Conservation (phyloP, 2,329 filamentous ascomycete genomes). For the Coccinonectria pachysandricola region DNA sequence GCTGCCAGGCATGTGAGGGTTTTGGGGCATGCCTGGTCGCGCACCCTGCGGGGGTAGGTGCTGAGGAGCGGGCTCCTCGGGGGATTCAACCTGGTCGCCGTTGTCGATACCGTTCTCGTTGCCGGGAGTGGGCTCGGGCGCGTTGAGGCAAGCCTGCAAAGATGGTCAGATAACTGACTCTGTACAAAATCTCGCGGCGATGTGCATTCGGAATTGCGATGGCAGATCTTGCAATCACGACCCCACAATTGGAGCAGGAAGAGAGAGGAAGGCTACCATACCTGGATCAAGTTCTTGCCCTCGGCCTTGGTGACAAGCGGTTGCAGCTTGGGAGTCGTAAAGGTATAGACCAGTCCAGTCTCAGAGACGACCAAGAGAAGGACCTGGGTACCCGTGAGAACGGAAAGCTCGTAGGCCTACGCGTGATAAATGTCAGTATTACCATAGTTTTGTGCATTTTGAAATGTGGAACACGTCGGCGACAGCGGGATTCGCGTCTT, state of each 20-base stretch:
- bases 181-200: background rate
- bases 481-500: background rate
- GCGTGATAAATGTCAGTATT: constrained; percentile 2
- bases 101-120: constrained; percentile 75
- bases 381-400: constrained; percentile 95
- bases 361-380: constrained; percentile 93
- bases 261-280: constrained; percentile 33
- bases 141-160: constrained; percentile 85
- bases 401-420: constrained; percentile 93
- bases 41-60: constrained; percentile 56
- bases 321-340: constrained; percentile 96
- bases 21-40: constrained; percentile 56
- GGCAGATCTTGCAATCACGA: too few relatives aligned
- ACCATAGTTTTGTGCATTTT: too few relatives aligned
- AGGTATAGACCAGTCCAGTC: constrained; percentile 94
- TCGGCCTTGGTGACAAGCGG: constrained; percentile 96
- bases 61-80: constrained; percentile 73
- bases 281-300: constrained; percentile 98
- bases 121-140: constrained; percentile 76
- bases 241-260: too few relatives aligned
- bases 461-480: background rate
- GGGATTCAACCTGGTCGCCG: constrained; percentile 70
- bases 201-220: too few relatives aligned
- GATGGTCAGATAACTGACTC: constrained; percentile 6
- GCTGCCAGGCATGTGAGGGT: constrained; percentile 51